Evolutionary conservation across 495 filamentous ascomycete genomes (phyloP).

Genomic region (Extremus antarcticus): DNA sequence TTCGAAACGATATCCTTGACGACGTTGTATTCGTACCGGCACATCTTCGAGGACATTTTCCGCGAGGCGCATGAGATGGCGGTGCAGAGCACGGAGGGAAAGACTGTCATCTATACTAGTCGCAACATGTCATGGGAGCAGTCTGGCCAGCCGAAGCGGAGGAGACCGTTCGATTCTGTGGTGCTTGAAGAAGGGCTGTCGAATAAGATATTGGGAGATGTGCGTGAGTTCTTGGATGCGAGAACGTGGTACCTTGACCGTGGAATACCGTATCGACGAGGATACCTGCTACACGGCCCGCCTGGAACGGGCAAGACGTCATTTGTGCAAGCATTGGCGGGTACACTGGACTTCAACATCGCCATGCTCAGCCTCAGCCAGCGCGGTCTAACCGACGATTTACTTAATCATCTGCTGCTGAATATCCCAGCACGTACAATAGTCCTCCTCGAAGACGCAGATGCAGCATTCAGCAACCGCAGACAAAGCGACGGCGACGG

Average conservation of each 20-base stretch:
- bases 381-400: constrained; percentile 84
- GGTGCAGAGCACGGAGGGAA: constrained; percentile 69
- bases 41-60: constrained; percentile 79
- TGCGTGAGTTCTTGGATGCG: constrained; percentile 68
- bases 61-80: constrained; percentile 72
- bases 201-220: constrained; percentile 72
- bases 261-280: constrained; percentile 87
- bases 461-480: constrained; percentile 81
- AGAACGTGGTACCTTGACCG: constrained; percentile 86
- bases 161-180: constrained; percentile 79
- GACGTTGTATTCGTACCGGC: constrained; percentile 74
- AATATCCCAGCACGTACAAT: constrained; percentile 80
- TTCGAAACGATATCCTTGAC: constrained; percentile 93
- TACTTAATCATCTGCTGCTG: constrained; percentile 75
- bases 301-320: constrained; percentile 93
- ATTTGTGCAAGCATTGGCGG: constrained; percentile 91
- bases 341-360: constrained; percentile 85
- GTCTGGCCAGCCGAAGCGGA: constrained; percentile 80
- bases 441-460: constrained; percentile 84
- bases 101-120: constrained; percentile 82
- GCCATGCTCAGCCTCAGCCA: constrained; percentile 90
- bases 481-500: constrained; percentile 66
- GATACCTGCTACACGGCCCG: constrained; percentile 87
- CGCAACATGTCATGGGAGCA: constrained; percentile 68
- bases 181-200: constrained; percentile 78